These are phyloP conservation scores for Colletotrichum lupini DNA, from an alignment of 2,329 filamentous ascomycete genomes.

Conservation along the genomic window DNA sequence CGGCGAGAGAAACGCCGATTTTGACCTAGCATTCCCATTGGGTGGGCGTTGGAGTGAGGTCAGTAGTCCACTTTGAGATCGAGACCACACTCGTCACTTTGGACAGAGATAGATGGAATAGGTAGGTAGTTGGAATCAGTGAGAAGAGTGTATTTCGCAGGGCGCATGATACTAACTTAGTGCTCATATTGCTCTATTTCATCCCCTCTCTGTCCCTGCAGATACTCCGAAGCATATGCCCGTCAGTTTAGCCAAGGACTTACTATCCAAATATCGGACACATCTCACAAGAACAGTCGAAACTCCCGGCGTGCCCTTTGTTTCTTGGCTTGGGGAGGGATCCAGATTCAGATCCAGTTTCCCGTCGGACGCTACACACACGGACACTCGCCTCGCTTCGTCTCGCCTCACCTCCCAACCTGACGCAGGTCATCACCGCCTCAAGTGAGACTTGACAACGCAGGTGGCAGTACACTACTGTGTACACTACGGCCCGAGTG, in stretches of 20 bases:
- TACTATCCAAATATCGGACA: background rate
- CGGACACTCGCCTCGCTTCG: slow-evolving; percentile 1
- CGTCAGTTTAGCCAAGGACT: background rate
- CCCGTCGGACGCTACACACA: background rate
- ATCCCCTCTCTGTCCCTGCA: background rate
- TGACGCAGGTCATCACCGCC: slow-evolving; percentile 14
- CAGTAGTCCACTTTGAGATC: slow-evolving; percentile 12
- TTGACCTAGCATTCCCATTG: slow-evolving; percentile 20
- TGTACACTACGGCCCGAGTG: background rate
- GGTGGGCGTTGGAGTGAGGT: slow-evolving; percentile 29
- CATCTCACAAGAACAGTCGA: background rate
- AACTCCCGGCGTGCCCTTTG: slow-evolving; percentile 4
- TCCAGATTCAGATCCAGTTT: slow-evolving; percentile 2
- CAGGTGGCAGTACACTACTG: background rate
- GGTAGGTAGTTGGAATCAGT: background rate
- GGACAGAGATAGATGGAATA: background rate
- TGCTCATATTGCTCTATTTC: background rate
- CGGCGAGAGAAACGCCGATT: slow-evolving; percentile 19
- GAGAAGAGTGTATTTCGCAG: background rate
- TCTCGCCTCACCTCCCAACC: background rate
- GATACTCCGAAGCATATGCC: background rate
- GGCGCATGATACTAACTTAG: too few species aligned
- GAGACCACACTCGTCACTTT: background rate
- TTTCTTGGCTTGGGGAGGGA: slow-evolving; percentile 13
- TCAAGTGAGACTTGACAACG: slow-evolving; percentile 16